Evolutionary conservation across 2,329 filamentous ascomycete genomes (phyloP).

Genomic region (Ophiostoma ulmi): DNA sequence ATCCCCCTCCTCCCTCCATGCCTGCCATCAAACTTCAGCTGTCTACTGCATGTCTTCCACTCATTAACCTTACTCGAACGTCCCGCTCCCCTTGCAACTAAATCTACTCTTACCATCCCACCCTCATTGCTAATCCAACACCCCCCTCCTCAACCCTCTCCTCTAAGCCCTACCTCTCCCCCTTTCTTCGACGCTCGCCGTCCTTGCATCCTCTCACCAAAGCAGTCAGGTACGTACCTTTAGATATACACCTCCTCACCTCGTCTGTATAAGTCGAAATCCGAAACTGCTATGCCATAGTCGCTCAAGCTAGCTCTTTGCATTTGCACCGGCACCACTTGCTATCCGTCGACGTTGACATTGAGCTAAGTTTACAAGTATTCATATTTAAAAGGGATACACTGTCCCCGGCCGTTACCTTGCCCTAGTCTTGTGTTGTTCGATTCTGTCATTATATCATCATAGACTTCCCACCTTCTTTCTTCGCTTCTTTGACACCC

Average conservation of each 20-base stretch:
- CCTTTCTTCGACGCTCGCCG: neutral
- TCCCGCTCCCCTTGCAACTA: constrained; percentile 2
- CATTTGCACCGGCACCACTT: neutral
- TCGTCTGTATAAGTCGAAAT: neutral
- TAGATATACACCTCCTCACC: neutral
- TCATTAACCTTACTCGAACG: neutral
- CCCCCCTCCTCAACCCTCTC: neutral
- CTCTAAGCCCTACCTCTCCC: neutral
- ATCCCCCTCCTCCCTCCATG: constrained; percentile 19
- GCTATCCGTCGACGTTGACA: neutral
- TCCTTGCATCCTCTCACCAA: neutral
- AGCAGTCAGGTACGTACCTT: neutral
- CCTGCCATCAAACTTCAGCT: constrained; percentile 25
- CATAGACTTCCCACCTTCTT: constrained; percentile 9
- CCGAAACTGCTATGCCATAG: neutral
- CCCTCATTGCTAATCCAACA: neutral
- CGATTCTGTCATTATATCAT: constrained; percentile 22
- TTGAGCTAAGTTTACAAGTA: neutral
- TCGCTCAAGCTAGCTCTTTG: neutral
- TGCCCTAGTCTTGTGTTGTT: neutral
- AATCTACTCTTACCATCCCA: neutral
- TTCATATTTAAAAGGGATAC: constrained; percentile 4
- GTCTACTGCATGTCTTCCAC: constrained; percentile 14
- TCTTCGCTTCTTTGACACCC: neutral
- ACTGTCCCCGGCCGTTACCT: neutral